Evolutionary conservation across 129 eudicot species (phyloP).

Genomic region (Chrysanthemum lavandulifolium): DNA sequence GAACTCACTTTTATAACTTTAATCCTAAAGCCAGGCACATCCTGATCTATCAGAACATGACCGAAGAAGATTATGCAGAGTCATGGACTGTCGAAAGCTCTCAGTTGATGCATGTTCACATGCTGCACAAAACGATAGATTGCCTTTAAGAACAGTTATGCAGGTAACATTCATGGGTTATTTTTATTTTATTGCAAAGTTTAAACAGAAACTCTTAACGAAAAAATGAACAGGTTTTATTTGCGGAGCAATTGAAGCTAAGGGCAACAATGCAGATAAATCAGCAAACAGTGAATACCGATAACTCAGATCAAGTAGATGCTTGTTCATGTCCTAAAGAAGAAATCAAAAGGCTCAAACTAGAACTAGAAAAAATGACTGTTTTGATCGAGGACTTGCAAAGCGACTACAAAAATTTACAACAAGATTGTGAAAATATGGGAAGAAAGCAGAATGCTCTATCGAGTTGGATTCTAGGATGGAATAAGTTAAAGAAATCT

Average conservation of each 20-base stretch:
- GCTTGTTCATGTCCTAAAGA: slow-evolving; percentile 41
- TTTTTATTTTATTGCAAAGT: background rate
- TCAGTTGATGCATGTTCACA: slow-evolving; percentile 83
- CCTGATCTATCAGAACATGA: slow-evolving; percentile 69
- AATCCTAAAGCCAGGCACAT: slow-evolving; percentile 47
- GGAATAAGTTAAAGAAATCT: slow-evolving; percentile 60
- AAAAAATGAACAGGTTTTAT: slow-evolving; percentile 49
- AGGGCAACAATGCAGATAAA: slow-evolving; percentile 47
- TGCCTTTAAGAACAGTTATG: slow-evolving; percentile 65
- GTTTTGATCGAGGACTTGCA: slow-evolving; percentile 47
- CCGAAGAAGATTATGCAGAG: slow-evolving; percentile 63
- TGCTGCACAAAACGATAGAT: slow-evolving; percentile 80
- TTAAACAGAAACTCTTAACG: background rate
- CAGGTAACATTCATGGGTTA: slow-evolving; percentile 46
- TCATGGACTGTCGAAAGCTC: slow-evolving; percentile 68
- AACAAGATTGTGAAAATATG: slow-evolving; percentile 47
- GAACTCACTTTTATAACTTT: background rate
- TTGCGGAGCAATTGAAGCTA: slow-evolving; percentile 70
- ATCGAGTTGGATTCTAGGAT: slow-evolving; percentile 57
- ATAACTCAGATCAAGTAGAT: slow-evolving; percentile 35
- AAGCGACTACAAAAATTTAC: slow-evolving; percentile 51
- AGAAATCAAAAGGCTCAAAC: slow-evolving; percentile 55
- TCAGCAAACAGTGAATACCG: slow-evolving; percentile 31
- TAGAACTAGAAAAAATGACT: slow-evolving; percentile 55
- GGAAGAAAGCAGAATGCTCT: slow-evolving; percentile 39